Evolutionary conservation across 495 filamentous ascomycete genomes (phyloP).

Genomic region (Xylaria longipes): DNA sequence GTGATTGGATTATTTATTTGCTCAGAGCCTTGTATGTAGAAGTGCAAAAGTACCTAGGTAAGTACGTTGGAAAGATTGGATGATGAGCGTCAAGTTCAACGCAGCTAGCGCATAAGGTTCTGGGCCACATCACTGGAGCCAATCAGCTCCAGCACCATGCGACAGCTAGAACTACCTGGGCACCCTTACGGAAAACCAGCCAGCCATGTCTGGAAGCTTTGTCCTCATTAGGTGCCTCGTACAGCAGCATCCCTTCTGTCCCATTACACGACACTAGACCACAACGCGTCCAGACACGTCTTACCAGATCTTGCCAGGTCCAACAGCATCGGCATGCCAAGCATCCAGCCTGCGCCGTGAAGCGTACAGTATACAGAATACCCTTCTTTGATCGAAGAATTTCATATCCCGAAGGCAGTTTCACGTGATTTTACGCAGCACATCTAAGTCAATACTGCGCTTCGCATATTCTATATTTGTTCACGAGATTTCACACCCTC

Average conservation of each 20-base stretch:
- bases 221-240: neutral
- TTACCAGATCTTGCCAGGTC: neutral
- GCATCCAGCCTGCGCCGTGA: neutral
- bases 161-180: neutral
- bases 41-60: too few relatives aligned
- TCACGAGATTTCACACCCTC: neutral
- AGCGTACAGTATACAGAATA: neutral
- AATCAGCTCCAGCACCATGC: neutral
- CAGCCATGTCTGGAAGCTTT: neutral
- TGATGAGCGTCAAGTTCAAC: too few relatives aligned
- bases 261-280: neutral
- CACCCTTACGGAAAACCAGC: neutral
- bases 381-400: neutral
- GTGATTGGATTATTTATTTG: too few relatives aligned
- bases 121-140: neutral
- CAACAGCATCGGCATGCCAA: conserved; percentile 9
- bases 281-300: conserved; percentile 15
- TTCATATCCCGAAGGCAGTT: neutral
- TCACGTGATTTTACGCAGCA: neutral
- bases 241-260: neutral
- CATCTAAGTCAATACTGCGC: neutral
- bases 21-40: too few relatives aligned
- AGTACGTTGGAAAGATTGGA: too few relatives aligned
- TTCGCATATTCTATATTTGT: neutral
- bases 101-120: too few relatives aligned